Percentiles rank a stretch among this genome's conserved stretches.
Evolutionary conservation across 768 basidiomycete species (phyloP).

Genomic region (Lactarius hatsudake): DNA sequence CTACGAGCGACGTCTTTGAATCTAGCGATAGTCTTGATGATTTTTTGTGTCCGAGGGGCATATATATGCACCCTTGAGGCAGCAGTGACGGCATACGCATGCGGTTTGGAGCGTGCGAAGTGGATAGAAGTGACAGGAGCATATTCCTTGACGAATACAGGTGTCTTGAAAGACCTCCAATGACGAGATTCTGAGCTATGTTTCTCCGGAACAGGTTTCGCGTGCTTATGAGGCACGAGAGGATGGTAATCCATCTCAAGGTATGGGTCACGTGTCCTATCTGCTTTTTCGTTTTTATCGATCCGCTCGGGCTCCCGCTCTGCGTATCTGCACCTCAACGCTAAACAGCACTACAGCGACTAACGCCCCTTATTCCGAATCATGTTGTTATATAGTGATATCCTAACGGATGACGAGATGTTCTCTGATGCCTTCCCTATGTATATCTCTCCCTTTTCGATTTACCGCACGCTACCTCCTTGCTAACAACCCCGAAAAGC

Average conservation of each 20-base stretch:
- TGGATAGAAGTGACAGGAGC: constrained; percentile 94
- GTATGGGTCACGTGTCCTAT: constrained; percentile 13
- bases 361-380: constrained; percentile 34
- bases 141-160: constrained; percentile 96
- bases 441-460: constrained; percentile 44
- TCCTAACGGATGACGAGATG: constrained; percentile 84
- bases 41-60: constrained; percentile 92
- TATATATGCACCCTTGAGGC: constrained; percentile 94
- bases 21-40: constrained; percentile 92
- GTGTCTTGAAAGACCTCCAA: constrained; percentile 85
- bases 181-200: constrained; percentile 74
- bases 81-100: constrained; percentile 93
- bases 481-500: constrained; percentile 39
- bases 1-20: constrained; percentile 96
- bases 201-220: constrained; percentile 55
- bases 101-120: constrained; percentile 83
- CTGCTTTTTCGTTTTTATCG: constrained; percentile 23
- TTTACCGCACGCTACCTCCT: background rate
- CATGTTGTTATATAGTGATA: constrained; percentile 71
- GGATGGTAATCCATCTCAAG: constrained; percentile 76
- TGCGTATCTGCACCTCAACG: constrained; percentile 18
- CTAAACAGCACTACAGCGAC: constrained; percentile 24
- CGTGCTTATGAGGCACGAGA: constrained; percentile 57
- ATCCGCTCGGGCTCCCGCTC: constrained; percentile 22
- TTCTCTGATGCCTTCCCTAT: constrained; percentile 89